Base-by-base conservation (phyloP, 495 filamentous ascomycete species). In the Talaromyces wortmannii region DNA sequence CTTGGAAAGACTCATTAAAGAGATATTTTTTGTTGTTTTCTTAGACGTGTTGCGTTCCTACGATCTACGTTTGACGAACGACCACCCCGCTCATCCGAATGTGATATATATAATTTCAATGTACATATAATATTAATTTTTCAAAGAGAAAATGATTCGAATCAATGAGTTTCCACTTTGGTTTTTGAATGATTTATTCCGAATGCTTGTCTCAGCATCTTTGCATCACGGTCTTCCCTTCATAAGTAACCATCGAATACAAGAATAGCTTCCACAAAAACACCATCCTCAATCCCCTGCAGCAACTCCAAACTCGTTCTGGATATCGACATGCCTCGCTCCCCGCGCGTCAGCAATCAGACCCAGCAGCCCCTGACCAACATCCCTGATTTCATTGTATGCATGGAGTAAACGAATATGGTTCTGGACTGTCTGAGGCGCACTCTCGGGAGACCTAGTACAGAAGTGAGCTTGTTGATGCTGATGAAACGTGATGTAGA, bases 311-410 rank as follows among this genome's bases (percentile, higher is more conserved):
- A 68, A 78, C 57, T 87, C 87, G 56, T 77, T 72, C 68, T 88
- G 84, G 36, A 91, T 70, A 12, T 86, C 82, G 30, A 73, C 63
- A 53, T 86, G 72, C 40, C 80, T 71, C 42, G 88, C 76, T 3
- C 87, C 87, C 16, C 81, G 67, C 46, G 79, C 76, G 42, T 92
- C 89, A 3, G 88, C 88, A 62, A 92, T 79, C 48, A 91, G 61
- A 0, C 87, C 86, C 68, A 90, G 83, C 15, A 92, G 63, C 0
- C 87, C 86, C 63, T 85, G 84, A 0, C 80, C 88, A 3, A 87
- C 69, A 64, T 91, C 89, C 49, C 84, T 81, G 61, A 91, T 83
- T 57, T 90, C 89, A 66, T 92, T 92, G 74, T 91, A 91, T 51
- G 83, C 72, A 61, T 89, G 86, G 6, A 92, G 70, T 1, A 85